Conservation (phyloP, 192 early-diverging fungal species). For the Gonapodya sp. region DNA sequence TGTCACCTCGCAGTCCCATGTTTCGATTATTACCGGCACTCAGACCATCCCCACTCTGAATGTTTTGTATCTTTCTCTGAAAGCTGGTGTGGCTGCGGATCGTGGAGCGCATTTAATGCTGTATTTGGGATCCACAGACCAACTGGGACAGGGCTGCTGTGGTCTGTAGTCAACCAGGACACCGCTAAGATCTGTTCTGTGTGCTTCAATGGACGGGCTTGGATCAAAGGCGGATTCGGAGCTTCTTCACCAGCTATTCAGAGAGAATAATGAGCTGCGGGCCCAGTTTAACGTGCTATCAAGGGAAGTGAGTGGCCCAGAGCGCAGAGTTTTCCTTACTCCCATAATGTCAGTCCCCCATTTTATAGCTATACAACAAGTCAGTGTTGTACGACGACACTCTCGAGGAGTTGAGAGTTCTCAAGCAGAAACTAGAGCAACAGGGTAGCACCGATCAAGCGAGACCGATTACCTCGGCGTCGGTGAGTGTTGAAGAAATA, state of each 20-base stretch:
- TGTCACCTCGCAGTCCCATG: no score
- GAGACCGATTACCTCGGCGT: neutral
- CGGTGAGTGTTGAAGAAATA: neutral
- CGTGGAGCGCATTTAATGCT: no score
- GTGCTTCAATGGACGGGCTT: neutral
- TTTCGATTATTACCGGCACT: no score
- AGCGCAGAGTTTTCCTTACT: no score
- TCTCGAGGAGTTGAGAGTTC: conserved; percentile 35
- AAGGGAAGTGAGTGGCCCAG: conserved; percentile 21
- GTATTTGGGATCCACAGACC: no score
- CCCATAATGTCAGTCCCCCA: no score
- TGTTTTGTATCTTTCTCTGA: no score
- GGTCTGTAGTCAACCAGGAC: no score
- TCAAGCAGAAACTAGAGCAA: conserved; percentile 22
- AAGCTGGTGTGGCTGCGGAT: no score
- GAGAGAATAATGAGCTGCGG: conserved; percentile 46
- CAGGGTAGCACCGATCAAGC: neutral
- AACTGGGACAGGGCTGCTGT: no score
- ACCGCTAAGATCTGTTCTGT: neutral
- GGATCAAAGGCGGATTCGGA: conserved; percentile 36
- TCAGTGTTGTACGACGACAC: conserved; percentile 27
- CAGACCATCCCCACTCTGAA: no score
- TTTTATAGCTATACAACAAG: conserved; percentile 42
- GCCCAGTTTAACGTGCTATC: conserved; percentile 31
- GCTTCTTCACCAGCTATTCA: conserved; percentile 41